These are phyloP conservation scores for Platanus orientalis DNA, from an alignment of 164 flowering plant genomes.

Conservation along the genomic window DNA sequence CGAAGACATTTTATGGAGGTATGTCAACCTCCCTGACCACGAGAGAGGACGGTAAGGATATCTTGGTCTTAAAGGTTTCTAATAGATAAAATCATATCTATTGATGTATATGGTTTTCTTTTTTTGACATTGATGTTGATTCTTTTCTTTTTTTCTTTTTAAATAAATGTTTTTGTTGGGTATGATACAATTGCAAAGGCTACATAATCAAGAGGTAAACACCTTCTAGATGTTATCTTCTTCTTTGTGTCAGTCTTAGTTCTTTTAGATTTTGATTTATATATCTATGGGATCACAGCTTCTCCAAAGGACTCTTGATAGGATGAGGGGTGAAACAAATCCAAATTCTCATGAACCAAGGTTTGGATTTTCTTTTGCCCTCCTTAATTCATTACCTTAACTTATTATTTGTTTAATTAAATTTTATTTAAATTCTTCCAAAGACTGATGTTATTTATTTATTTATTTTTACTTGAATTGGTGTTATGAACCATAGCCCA, in stretches of 20 bases:
- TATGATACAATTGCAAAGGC: conserved; percentile 16
- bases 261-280: too few relatives aligned
- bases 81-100: too few relatives aligned
- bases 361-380: conserved; percentile 2
- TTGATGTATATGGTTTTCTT: neutral
- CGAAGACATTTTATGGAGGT: conserved; percentile 31
- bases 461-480: too few relatives aligned
- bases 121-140: neutral
- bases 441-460: too few relatives aligned
- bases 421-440: too few relatives aligned
- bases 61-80: neutral
- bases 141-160: too few relatives aligned
- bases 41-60: conserved; percentile 28
- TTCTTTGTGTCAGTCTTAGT: neutral
- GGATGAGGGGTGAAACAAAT: conserved; percentile 24
- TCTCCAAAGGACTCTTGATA: conserved; percentile 29
- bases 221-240: neutral
- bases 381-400: too few relatives aligned
- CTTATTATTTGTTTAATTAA: too few relatives aligned
- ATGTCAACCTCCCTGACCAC: conserved; percentile 29
- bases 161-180: neutral
- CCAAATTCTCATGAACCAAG: conserved; percentile 18
- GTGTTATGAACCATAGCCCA: conserved; percentile 17
- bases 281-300: too few relatives aligned
- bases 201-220: conserved; percentile 40